phyloP scores from a whole-genome alignment of 2,329 filamentous ascomycete species.

The Cytospora chrysosperma region DNA sequence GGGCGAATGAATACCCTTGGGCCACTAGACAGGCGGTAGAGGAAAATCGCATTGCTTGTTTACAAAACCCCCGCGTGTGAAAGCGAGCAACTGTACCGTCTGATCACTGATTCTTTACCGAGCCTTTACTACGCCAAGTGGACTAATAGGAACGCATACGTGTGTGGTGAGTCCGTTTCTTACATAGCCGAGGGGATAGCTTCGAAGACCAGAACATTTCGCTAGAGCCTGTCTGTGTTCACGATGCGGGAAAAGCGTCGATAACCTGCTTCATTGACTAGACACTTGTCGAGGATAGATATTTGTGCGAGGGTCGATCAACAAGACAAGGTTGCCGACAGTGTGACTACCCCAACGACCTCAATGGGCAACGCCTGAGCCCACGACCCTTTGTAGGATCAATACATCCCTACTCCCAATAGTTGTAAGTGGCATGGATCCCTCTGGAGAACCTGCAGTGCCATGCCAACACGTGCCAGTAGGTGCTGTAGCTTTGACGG shows the following conservation, averaged over 20 bases:
- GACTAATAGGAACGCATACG: neutral
- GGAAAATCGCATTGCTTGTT: neutral
- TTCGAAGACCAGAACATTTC: constrained; percentile 29
- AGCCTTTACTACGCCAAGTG: neutral
- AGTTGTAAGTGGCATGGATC: neutral
- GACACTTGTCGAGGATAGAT: neutral
- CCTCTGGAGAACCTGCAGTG: neutral
- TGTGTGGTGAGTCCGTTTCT: no score
- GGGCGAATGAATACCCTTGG: neutral
- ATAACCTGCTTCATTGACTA: neutral
- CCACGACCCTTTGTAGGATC: neutral
- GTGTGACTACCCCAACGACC: neutral
- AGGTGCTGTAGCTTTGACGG: constrained; percentile 1
- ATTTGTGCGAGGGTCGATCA: neutral
- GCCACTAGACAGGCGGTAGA: neutral
- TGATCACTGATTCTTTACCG: neutral
- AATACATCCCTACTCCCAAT: neutral
- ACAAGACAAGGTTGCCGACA: neutral
- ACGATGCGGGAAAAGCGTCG: neutral
- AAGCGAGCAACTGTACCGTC: neutral
- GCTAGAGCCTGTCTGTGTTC: no score
- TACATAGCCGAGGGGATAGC: constrained; percentile 39
- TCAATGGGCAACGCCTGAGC: neutral
- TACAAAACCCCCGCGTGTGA: neutral
- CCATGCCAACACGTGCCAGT: neutral